Percentiles rank a stretch among this genome's conserved stretches.
Evolutionary conservation across 2,329 filamentous ascomycete species (phyloP).

Genomic region (Curvularia sp.): DNA sequence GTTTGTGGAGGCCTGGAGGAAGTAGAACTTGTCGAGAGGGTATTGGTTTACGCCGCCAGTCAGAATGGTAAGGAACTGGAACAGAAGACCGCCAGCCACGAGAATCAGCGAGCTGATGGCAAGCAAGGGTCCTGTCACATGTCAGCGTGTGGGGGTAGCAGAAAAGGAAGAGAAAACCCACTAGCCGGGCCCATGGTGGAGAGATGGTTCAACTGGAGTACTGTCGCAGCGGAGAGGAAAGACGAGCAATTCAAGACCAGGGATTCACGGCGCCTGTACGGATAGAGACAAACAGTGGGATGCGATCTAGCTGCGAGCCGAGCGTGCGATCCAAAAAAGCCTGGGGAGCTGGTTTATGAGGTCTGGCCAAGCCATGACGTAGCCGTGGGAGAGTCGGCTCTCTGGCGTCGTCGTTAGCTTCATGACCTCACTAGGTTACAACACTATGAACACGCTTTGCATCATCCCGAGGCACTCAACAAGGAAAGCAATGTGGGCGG

Average conservation of each 20-base stretch:
- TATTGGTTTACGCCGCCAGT: slow-evolving; percentile 62
- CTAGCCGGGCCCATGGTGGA: slow-evolving; percentile 27
- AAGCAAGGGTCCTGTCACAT: slow-evolving; percentile 59
- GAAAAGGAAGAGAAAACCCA: slow-evolving; percentile 20
- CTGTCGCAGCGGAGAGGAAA: neutral
- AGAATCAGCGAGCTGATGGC: slow-evolving; percentile 66
- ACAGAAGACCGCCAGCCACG: slow-evolving; percentile 65
- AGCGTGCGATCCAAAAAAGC: slow-evolving; percentile 1
- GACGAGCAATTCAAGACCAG: slow-evolving; percentile 19
- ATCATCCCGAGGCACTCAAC: slow-evolving; percentile 22
- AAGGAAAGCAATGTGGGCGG: slow-evolving; percentile 7
- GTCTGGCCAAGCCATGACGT: slow-evolving; percentile 27
- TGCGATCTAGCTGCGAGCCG: slow-evolving; percentile 13
- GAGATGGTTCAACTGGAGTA: neutral
- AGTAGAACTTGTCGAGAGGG: slow-evolving; percentile 79
- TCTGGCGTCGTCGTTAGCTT: slow-evolving; percentile 16
- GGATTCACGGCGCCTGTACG: slow-evolving; percentile 10
- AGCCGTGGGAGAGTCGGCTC: slow-evolving; percentile 12
- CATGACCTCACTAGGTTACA: slow-evolving; percentile 20
- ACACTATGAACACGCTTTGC: slow-evolving; percentile 22
- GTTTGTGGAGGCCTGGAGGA: slow-evolving; percentile 79
- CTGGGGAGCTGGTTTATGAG: slow-evolving; percentile 30
- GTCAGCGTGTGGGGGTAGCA: slow-evolving; percentile 7
- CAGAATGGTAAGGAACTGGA: slow-evolving; percentile 71
- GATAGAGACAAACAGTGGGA: slow-evolving; percentile 10